Base-by-base conservation (phyloP, 2,329 filamentous ascomycete species). In the Nigrograna mackinnonii region DNA sequence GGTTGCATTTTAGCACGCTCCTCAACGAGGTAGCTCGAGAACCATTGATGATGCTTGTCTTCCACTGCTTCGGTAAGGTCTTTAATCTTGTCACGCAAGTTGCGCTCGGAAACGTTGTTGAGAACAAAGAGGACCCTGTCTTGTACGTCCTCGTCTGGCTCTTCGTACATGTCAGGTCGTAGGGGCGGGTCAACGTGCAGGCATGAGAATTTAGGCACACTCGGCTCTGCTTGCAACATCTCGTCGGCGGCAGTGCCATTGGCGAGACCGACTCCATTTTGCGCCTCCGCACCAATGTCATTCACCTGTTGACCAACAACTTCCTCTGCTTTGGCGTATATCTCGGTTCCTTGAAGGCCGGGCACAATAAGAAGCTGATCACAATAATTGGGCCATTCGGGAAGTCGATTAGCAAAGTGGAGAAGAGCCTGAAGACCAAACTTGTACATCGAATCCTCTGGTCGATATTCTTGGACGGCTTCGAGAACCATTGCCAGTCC, bases 401-500 rank as follows among this genome's bases (percentile, higher is more conserved):
- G 79, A 36, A 99, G 83, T 30, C 94, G 84, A 28, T 83, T 79
- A 41, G 90, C 85, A 40, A 97, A 81, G 67, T 97, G 91, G 65
- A 96, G 86, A 46, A 99, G 79, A 13, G 94, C 94, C 66, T 99
- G 94, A 11, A 99, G 79, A 9, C 95, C 94, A 64, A 99, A 99
- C 60, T 96, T 96, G 75, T 94, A 97, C 94, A 99, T 97, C 1
- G 89, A 85, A 47, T 91, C 85, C 22, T 95, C 87, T 1, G 87
- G 83, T 22, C 80, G 74, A 58, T 94, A 89, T 50, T 96, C 91
- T 51, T 89, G 82, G 18, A 99, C 91, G 11, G 94, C 90, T 67
- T 99, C 91, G n/a, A 97, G 76, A 50, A 99, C 95, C 90, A 99
- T 96, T 13, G 89, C 91, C 13, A 97, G 76, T n/a, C 89, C 94